Conservation (phyloP, 2,329 filamentous ascomycete species). For the Aspergillus latus region DNA sequence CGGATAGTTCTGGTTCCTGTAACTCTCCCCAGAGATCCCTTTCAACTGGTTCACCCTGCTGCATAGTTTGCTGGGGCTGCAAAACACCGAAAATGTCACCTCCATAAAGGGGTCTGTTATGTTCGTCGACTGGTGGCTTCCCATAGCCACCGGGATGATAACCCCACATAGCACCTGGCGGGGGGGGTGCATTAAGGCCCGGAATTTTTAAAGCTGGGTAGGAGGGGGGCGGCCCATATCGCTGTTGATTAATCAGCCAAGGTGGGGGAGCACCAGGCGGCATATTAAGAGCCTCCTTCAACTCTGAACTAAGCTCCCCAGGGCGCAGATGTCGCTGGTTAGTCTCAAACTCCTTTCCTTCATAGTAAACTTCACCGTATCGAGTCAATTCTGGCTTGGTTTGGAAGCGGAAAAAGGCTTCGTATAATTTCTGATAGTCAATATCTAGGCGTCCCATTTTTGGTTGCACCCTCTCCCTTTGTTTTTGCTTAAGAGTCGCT, state of each 20-base stretch:
- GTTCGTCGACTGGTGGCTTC: slow-evolving; percentile 92
- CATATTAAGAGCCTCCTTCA: slow-evolving; percentile 92
- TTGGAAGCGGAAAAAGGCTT: slow-evolving; percentile 97
- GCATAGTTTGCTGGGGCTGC: slow-evolving; percentile 60
- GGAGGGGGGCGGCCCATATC: slow-evolving; percentile 86
- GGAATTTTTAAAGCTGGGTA: slow-evolving; percentile 95
- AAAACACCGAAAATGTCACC: slow-evolving; percentile 89
- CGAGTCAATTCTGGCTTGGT: slow-evolving; percentile 91
- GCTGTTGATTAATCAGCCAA: slow-evolving; percentile 96
- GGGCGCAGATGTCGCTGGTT: slow-evolving; percentile 87
- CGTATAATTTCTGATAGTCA: slow-evolving; percentile 97
- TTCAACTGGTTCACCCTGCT: slow-evolving; percentile 77
- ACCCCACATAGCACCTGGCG: slow-evolving; percentile 86
- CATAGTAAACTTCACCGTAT: slow-evolving; percentile 99
- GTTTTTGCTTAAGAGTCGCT: slow-evolving; percentile 89
- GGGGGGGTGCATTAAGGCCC: slow-evolving; percentile 89
- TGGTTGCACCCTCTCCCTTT: slow-evolving; percentile 86
- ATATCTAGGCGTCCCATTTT: slow-evolving; percentile 98
- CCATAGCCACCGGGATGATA: slow-evolving; percentile 95
- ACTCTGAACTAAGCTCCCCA: slow-evolving; percentile 82
- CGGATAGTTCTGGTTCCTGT: slow-evolving; percentile 73
- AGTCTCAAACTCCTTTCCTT: slow-evolving; percentile 97
- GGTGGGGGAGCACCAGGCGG: slow-evolving; percentile 88
- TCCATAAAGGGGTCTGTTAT: slow-evolving; percentile 85
- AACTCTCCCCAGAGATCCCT: slow-evolving; percentile 89